Base-by-base conservation (phyloP, 441 rosid species). In the Syzygium syzygioides region DNA sequence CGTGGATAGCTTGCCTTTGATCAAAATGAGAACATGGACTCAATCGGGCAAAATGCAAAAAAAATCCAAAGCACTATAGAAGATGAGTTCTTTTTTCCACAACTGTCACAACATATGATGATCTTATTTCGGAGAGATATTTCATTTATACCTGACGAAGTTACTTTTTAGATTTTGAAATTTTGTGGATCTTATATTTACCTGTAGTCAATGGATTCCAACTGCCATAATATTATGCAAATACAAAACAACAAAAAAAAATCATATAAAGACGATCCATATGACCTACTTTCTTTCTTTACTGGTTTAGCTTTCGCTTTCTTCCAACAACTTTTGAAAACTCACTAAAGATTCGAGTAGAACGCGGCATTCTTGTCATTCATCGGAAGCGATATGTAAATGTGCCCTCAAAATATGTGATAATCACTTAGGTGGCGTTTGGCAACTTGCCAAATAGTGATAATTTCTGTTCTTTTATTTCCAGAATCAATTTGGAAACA, bases 1-100 rank as follows among this genome's bases (percentile, higher is more conserved):
- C 3, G 20, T 20, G 1, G 1, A 76, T 41, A 17, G 1, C 12
- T 76, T 0, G 3, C 7, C 10, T 76, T 4, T 76, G 1, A 20
- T 9, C 23, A 0, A 37, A 71, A 7, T 41, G 1, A 34, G 3
- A 71, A 19, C 4, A 37, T 71, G 6, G 4, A 34, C 0, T 34
- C 20, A 19, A 71, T 0, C 34, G 9, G 14, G 1, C 5, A 45
- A 45, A 45, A 3, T 34, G 2, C 1, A 14, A 9, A 23, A 10
- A 34, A 6, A 37, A 37, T 34, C 0, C 2, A 0, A 20, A 71
- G 9, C 14, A 41, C 2, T 19, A 14, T 3, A 34, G 8, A 7
- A 23, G n/a, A 71, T 19, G 2, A 12, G 6, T 10, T 71, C 5
- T 20, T 20, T 32, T 68, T 34, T 25, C 0, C 5, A 0, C 1